Evolutionary conservation across 805 yeast species (phyloP).

Genomic region (Candida morakotiae): DNA sequence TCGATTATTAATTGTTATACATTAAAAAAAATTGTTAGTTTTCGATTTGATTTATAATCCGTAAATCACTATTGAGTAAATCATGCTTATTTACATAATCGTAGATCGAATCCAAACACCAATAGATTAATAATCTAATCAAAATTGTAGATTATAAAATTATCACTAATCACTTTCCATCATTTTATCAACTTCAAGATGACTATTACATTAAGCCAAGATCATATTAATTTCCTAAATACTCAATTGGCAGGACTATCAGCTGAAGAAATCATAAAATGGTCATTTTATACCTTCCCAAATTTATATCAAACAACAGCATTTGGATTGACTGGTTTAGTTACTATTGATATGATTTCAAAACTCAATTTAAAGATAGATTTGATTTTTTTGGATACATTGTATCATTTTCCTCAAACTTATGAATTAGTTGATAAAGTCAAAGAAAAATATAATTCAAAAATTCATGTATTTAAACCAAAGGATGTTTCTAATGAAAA

Average conservation of each 20-base stretch:
- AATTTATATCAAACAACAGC: slow-evolving; percentile 88
- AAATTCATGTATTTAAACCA: slow-evolving; percentile 68
- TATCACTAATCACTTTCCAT: background rate
- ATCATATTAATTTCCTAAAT: slow-evolving; percentile 66
- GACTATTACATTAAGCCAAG: slow-evolving; percentile 30
- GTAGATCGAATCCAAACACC: background rate
- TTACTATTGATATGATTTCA: slow-evolving; percentile 77
- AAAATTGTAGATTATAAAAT: too few species aligned
- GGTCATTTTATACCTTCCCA: slow-evolving; percentile 86
- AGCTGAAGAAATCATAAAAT: slow-evolving; percentile 71
- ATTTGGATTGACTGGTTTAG: slow-evolving; percentile 89
- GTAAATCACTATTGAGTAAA: too few species aligned
- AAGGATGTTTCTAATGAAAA: slow-evolving; percentile 46
- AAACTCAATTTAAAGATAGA: slow-evolving; percentile 49
- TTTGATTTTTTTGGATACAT: slow-evolving; percentile 81
- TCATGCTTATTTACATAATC: slow-evolving; percentile 6
- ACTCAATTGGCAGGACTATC: slow-evolving; percentile 47
- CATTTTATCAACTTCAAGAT: background rate
- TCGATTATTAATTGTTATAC: too few species aligned
- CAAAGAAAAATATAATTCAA: slow-evolving; percentile 49
- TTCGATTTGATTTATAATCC: too few species aligned
- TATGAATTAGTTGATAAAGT: slow-evolving; percentile 63
- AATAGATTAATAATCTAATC: background rate
- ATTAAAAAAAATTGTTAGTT: too few species aligned
- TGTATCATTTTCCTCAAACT: slow-evolving; percentile 95